These are phyloP conservation scores for Rhodomyrtus psidioides DNA, from an alignment of 441 rosid species.

Conservation along the genomic window DNA sequence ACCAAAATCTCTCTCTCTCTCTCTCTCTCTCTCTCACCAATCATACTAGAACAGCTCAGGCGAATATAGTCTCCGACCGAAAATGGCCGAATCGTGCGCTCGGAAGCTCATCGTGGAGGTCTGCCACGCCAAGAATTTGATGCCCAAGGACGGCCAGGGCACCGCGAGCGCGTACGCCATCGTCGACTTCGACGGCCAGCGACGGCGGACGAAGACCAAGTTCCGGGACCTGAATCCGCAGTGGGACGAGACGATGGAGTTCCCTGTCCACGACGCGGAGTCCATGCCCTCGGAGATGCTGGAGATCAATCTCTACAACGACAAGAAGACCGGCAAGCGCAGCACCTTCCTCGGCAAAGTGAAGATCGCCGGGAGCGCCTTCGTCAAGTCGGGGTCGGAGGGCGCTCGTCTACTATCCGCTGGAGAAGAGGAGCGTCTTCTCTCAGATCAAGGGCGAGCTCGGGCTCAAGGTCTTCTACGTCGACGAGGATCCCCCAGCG, in stretches of 20 bases:
- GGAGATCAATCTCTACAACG: constrained; percentile 72
- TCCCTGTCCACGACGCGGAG: constrained; percentile 48
- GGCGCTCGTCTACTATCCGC: constrained; percentile 55
- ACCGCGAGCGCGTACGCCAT: constrained; percentile 78
- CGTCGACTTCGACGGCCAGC: constrained; percentile 72
- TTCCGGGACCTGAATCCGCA: constrained; percentile 76
- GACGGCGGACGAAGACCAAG: constrained; percentile 69
- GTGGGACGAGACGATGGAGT: constrained; percentile 82
- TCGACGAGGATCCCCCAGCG: constrained; percentile 54
- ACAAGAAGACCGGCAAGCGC: constrained; percentile 54
- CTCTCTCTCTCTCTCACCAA: neutral
- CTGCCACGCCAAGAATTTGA: constrained; percentile 61
- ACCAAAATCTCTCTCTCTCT: neutral
- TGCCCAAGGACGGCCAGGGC: constrained; percentile 90
- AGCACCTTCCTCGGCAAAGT: constrained; percentile 70
- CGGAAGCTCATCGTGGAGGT: constrained; percentile 68
- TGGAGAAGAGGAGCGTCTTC: constrained; percentile 81
- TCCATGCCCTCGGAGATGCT: constrained; percentile 52
- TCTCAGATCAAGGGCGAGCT: constrained; percentile 78
- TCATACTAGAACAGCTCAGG: neutral
- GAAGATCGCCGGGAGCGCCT: constrained; percentile 48
- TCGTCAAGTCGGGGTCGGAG: constrained; percentile 49
- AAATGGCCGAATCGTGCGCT: constrained; percentile 44
- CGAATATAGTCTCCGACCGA: neutral
- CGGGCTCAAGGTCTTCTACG: constrained; percentile 51